Percentiles rank a stretch among this genome's conserved stretches.
phyloP scores from a whole-genome alignment of 768 basidiomycete species.

The Leccinum fibrillosum region DNA sequence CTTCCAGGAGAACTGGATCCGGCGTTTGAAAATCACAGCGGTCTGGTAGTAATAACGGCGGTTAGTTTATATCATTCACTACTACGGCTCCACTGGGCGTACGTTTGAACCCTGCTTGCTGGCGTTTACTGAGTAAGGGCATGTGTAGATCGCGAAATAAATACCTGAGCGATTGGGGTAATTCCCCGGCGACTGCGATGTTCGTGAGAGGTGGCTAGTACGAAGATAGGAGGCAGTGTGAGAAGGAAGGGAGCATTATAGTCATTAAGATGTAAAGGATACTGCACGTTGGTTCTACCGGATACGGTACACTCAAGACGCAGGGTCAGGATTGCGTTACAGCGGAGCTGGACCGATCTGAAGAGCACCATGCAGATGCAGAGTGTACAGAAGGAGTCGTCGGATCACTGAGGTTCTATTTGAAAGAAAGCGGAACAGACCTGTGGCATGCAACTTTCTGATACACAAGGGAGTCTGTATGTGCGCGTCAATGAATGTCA shows the following conservation, averaged over 20 bases:
- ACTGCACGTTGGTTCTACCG: slow-evolving; percentile 32
- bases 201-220: slow-evolving; percentile 29
- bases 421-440: slow-evolving; percentile 25
- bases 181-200: slow-evolving; percentile 22
- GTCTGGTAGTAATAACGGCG: slow-evolving; percentile 24
- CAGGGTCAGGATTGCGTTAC: slow-evolving; percentile 26
- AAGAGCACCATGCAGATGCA: slow-evolving; percentile 34
- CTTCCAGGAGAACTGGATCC: slow-evolving; percentile 29
- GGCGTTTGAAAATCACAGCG: slow-evolving; percentile 39
- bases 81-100: slow-evolving; percentile 8
- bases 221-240: slow-evolving; percentile 28
- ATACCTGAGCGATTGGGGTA: slow-evolving; percentile 32
- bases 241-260: slow-evolving; percentile 2
- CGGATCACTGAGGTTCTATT: slow-evolving; percentile 18
- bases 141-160: slow-evolving; percentile 10
- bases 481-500: slow-evolving; percentile 24
- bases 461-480: slow-evolving; percentile 36
- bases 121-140: slow-evolving; percentile 1
- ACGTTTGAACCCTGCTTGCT: slow-evolving; percentile 26
- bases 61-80: slow-evolving; percentile 10
- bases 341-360: slow-evolving; percentile 28
- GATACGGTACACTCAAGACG: slow-evolving; percentile 29
- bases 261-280: slow-evolving; percentile 19
- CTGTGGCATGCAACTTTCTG: slow-evolving; percentile 29
- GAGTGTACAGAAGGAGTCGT: slow-evolving; percentile 25